Evolutionary conservation across 371 early-diverging fungal genomes (phyloP), one percentile per base, ranked within the genome.

Genomic region (Mucor piriformis): DNA sequence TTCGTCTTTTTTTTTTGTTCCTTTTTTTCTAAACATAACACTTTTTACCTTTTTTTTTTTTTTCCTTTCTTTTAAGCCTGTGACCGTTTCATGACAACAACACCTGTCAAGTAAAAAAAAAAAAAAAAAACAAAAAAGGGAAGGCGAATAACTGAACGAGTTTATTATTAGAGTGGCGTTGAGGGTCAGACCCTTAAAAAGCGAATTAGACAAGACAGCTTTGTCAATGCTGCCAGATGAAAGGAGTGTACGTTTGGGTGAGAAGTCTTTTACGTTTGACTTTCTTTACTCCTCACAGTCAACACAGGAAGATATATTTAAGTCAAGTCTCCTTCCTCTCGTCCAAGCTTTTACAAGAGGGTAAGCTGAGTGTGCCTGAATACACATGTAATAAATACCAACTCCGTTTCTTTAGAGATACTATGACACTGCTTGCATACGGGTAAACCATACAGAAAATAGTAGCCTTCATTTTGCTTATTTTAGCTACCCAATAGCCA

Each of bases 371-470:
- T n/a, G n/a, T n/a, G n/a, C n/a, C n/a, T n/a, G n/a, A n/a, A n/a
- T n/a, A n/a, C n/a, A n/a, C n/a, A n/a, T n/a, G n/a, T n/a, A n/a
- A n/a, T n/a, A n/a, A n/a, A 49, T 25, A 20, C 33, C 37, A 20
- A 32, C 43, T 44, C 56, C 38, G 29, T 63, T 23, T 46, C 15
- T 25, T 11, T 57, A 82, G 82, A 25, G 67, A 75, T 84, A 95
- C 92, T 81, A 91, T 82, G 55, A 95, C 91, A 18, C 86, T 92
- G 34, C 84, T 98, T 42, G 97, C 97, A 33, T 99, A 97, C 72
- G 99, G 90, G 69, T 91, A 95, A 73, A 25, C n/a, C 15, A 23
- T 35, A 52, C 21, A 12, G 15, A 27, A 50, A 16, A 11, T 11
- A 24, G 47, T 2, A 8, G 20, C 18, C n/a, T n/a, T n/a, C n/a